phyloP scores from a whole-genome alignment of 2,329 filamentous ascomycete genomes.

The Coccinonectria pachysandricola region DNA sequence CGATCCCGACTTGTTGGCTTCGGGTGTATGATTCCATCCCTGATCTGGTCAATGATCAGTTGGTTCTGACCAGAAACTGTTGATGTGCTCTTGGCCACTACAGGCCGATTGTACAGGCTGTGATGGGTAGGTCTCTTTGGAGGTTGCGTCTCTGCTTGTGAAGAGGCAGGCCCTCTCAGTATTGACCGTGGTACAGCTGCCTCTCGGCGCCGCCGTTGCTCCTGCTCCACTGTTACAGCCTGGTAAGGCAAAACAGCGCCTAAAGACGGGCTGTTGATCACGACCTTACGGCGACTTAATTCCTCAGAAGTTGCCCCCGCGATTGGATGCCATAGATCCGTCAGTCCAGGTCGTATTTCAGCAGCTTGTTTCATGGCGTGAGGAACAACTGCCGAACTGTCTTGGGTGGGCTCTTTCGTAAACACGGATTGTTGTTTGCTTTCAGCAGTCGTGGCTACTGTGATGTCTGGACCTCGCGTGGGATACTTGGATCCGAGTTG shows the following conservation, averaged over 20 bases:
- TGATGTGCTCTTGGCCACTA: constrained; percentile 6
- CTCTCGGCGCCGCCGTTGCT: constrained; percentile 25
- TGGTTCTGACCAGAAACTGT: constrained; percentile 4
- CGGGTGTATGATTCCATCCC: constrained; percentile 12
- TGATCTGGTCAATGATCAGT: constrained; percentile 19
- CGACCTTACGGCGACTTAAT: constrained; percentile 18
- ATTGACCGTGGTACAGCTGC: constrained; percentile 23
- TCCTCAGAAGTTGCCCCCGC: constrained; percentile 3
- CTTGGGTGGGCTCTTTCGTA: no score
- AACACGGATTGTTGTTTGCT: no score
- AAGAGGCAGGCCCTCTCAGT: constrained; percentile 17
- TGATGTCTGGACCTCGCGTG: neutral
- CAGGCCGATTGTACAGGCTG: constrained; percentile 15
- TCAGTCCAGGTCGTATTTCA: no score
- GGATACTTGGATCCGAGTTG: constrained; percentile 9
- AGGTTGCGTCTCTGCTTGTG: constrained; percentile 6
- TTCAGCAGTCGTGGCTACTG: neutral
- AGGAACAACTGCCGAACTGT: no score
- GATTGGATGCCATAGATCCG: neutral
- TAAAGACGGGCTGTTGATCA: constrained; percentile 22
- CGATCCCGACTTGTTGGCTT: constrained; percentile 3
- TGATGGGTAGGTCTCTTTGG: constrained; percentile 7
- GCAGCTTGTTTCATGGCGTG: no score
- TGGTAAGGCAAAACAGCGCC: constrained; percentile 11
- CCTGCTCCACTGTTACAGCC: constrained; percentile 25